Percentiles rank a stretch among this genome's conserved stretches.
phyloP scores from a whole-genome alignment of 2,329 filamentous ascomycete genomes.

The Alternaria solani region DNA sequence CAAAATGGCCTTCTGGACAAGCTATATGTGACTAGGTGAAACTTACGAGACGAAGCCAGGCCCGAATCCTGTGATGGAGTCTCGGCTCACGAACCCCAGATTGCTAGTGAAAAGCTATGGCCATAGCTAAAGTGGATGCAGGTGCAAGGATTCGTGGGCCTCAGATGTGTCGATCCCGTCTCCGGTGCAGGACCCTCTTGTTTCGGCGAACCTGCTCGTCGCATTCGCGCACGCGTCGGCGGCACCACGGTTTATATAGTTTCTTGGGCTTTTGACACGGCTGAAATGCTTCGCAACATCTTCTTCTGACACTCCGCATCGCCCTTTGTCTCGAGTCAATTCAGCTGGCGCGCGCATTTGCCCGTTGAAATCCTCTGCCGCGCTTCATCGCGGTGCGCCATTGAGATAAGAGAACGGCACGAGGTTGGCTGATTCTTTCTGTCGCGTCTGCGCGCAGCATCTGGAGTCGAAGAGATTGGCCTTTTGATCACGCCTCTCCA shows the following conservation, averaged over 20 bases:
- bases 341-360: background rate
- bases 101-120: slow-evolving; percentile 19
- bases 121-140: slow-evolving; percentile 18
- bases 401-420: slow-evolving; percentile 6
- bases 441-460: slow-evolving; percentile 9
- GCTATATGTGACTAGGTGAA: slow-evolving; percentile 12
- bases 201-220: slow-evolving; percentile 30
- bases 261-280: slow-evolving; percentile 9
- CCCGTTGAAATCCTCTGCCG: background rate
- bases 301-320: background rate
- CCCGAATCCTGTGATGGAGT: slow-evolving; percentile 5
- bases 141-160: slow-evolving; percentile 12
- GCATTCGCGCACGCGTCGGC: slow-evolving; percentile 23
- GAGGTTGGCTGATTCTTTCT: background rate
- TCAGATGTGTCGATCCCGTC: slow-evolving; percentile 30
- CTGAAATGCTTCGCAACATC: slow-evolving; percentile 10
- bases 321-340: background rate
- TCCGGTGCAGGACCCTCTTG: slow-evolving; percentile 22
- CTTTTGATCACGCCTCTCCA: slow-evolving; percentile 4
- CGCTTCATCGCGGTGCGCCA: background rate
- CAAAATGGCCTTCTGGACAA: background rate
- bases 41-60: slow-evolving; percentile 12
- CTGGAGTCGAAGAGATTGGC: background rate
- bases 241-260: slow-evolving; percentile 19
- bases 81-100: slow-evolving; percentile 24